phyloP scores from a whole-genome alignment of 208 protist species.

The Acanthamoeba triangularis region DNA sequence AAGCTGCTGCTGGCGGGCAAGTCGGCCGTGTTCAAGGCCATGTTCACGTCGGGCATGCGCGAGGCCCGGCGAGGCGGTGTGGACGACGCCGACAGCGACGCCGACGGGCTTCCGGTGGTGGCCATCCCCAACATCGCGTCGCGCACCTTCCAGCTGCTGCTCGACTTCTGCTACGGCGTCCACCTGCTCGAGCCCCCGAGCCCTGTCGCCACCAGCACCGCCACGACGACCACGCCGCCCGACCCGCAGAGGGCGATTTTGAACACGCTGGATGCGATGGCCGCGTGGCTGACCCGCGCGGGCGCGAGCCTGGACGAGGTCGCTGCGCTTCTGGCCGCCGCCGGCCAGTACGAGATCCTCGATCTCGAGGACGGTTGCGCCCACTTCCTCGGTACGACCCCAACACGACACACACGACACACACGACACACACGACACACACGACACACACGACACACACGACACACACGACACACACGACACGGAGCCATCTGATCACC shows the following conservation, averaged over 20 bases:
- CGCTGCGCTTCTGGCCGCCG: not conserved
- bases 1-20: not conserved
- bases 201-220: not conserved
- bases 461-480: not conserved
- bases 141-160: not conserved
- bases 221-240: not conserved
- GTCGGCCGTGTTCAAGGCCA: constrained; percentile 35
- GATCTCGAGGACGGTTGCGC: not conserved
- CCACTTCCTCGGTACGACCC: not conserved
- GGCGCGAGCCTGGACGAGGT: not conserved
- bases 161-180: constrained; percentile 24
- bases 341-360: constrained; percentile 25
- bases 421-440: too few relatives aligned
- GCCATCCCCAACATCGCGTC: not conserved
- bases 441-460: not conserved
- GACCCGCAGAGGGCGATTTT: not conserved
- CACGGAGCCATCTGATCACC: not conserved
- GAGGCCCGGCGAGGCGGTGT: not conserved
- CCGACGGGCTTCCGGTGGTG: not conserved
- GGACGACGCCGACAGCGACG: not conserved
- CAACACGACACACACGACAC: not conserved
- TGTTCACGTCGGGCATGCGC: constrained; percentile 45
- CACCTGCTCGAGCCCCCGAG: not conserved
- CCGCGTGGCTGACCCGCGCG: not conserved
- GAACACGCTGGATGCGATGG: not conserved